These are phyloP conservation scores for Cardamine resedifolia DNA, from an alignment of 345 rosid genomes.

Conservation along the genomic window DNA sequence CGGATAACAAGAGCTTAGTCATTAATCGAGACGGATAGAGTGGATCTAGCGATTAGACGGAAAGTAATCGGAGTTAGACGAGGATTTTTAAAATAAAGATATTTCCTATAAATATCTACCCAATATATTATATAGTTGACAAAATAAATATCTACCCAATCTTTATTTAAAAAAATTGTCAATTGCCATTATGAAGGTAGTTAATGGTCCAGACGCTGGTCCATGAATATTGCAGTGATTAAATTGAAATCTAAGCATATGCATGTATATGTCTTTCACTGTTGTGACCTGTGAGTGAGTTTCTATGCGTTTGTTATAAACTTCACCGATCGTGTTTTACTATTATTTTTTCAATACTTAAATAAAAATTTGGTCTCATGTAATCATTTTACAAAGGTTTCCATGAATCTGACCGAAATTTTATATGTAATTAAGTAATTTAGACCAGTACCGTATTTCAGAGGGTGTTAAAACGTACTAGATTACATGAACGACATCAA, in stretches of 20 bases:
- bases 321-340: neutral
- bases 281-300: neutral
- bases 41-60: no score
- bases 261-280: neutral
- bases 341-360: neutral
- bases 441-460: neutral
- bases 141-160: neutral
- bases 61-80: no score
- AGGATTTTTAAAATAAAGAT: no score
- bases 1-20: no score
- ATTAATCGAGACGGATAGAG: no score
- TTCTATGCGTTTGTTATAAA: constrained; percentile 1
- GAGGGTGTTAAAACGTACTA: no score
- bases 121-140: no score
- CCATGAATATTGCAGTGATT: constrained; percentile 5
- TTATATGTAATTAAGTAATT: neutral
- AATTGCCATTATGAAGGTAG: neutral
- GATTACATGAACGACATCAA: no score
- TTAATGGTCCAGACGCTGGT: constrained; percentile 19
- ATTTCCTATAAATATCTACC: no score
- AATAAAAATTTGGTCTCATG: neutral
- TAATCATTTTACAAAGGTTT: neutral
- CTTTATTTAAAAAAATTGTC: neutral
- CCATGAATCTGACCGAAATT: neutral
- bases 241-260: constrained; percentile 16